Evolutionary conservation across 805 yeast genomes (phyloP).

Genomic region (Candida tammaniensis): DNA sequence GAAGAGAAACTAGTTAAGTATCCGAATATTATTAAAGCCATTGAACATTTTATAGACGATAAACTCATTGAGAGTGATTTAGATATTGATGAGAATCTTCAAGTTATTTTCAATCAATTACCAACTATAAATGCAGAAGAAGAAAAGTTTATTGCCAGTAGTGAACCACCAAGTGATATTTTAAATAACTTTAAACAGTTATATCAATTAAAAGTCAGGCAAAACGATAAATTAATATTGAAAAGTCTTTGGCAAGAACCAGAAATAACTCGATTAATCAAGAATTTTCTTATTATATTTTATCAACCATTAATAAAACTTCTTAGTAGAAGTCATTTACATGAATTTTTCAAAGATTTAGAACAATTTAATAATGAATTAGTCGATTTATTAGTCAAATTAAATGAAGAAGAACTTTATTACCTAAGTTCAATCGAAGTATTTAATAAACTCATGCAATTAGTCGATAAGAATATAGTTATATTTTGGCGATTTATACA

Average conservation of each 20-base stretch:
- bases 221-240: conserved; percentile 71
- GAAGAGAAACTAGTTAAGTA: conserved; percentile 27
- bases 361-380: conserved; percentile 48
- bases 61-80: conserved; percentile 4
- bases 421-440: conserved; percentile 52
- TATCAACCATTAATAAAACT: conserved; percentile 41
- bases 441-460: conserved; percentile 60
- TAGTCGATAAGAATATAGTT: conserved; percentile 71
- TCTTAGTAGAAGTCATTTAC: conserved; percentile 36
- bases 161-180: neutral
- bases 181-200: conserved; percentile 53
- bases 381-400: conserved; percentile 59
- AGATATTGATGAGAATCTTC: conserved; percentile 9
- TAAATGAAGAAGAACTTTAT: conserved; percentile 51
- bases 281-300: conserved; percentile 56
- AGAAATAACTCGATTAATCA: conserved; percentile 69
- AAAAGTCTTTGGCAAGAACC: conserved; percentile 84
- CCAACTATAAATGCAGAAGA: neutral
- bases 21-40: conserved; percentile 22
- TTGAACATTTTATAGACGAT: conserved; percentile 23
- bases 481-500: conserved; percentile 74
- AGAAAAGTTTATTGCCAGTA: neutral
- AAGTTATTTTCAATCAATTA: conserved; percentile 1
- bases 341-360: conserved; percentile 34
- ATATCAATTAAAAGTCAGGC: conserved; percentile 61